These are phyloP conservation scores for Didymella pomorum DNA, from an alignment of 2,329 filamentous ascomycete genomes.

Conservation along the genomic window DNA sequence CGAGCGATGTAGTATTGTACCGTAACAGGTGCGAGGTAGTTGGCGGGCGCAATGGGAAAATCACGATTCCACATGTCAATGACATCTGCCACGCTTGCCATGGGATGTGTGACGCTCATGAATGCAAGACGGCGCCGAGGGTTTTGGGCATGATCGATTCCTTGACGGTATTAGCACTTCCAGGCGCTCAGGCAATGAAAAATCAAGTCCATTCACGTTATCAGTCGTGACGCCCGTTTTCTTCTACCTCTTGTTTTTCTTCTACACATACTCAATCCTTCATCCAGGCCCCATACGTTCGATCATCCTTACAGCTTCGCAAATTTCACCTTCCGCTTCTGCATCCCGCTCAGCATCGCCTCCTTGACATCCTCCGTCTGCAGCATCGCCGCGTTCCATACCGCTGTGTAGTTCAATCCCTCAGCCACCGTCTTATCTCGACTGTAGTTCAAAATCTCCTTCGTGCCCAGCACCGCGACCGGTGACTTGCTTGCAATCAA, in stretches of 20 bases:
- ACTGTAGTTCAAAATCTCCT: slow-evolving; percentile 83
- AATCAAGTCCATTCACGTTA: slow-evolving; percentile 47
- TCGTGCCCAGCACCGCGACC: slow-evolving; percentile 85
- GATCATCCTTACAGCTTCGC: slow-evolving; percentile 85
- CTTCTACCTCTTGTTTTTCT: not conserved
- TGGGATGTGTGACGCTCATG: slow-evolving; percentile 49
- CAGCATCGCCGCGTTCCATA: slow-evolving; percentile 87
- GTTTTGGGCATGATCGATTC: slow-evolving; percentile 47
- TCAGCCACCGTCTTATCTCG: slow-evolving; percentile 80
- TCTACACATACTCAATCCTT: not conserved
- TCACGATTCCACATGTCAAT: slow-evolving; percentile 47
- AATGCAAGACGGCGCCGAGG: slow-evolving; percentile 29
- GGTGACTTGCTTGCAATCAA: slow-evolving; percentile 83
- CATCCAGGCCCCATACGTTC: too few species aligned
- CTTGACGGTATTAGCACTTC: slow-evolving; percentile 52
- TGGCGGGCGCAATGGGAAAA: slow-evolving; percentile 44
- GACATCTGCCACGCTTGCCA: slow-evolving; percentile 49
- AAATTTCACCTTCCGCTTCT: slow-evolving; percentile 82
- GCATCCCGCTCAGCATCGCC: slow-evolving; percentile 77
- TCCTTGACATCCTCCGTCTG: slow-evolving; percentile 80
- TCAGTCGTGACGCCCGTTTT: not conserved
- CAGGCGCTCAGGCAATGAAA: slow-evolving; percentile 55
- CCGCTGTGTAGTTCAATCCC: slow-evolving; percentile 79
- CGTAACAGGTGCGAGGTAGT: slow-evolving; percentile 35
- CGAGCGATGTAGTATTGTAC: slow-evolving; percentile 27